A percentile compares a stretch with the other conserved stretches of the same genome.
Conservation (phyloP, 495 filamentous ascomycete species). For the Trichoderma parareesei region DNA sequence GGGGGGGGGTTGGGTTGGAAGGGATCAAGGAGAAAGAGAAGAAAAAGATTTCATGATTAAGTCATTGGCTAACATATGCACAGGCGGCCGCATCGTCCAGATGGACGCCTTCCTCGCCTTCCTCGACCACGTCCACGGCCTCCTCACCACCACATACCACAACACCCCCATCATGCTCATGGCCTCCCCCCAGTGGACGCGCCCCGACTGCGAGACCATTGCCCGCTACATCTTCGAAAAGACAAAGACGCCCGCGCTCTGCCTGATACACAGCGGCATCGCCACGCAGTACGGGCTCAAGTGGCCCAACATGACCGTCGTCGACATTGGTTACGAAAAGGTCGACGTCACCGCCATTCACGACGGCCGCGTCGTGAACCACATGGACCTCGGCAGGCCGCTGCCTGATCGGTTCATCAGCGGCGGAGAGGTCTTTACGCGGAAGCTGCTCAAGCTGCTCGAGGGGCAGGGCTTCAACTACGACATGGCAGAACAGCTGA, state of each 20-base stretch:
- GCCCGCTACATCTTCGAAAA: constrained; percentile 94
- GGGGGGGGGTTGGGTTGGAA: too few species aligned
- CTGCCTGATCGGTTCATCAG: constrained; percentile 53
- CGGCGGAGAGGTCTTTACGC: constrained; percentile 87
- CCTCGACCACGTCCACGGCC: constrained; percentile 76
- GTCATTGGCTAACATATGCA: background rate
- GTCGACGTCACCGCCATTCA: constrained; percentile 83
- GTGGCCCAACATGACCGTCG: constrained; percentile 62
- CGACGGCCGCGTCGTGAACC: constrained; percentile 56
- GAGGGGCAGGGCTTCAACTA: constrained; percentile 60
- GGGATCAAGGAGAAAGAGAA: too few species aligned
- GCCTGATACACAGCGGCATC: constrained; percentile 73
- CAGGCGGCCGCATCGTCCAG: constrained; percentile 72
- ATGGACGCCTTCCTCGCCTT: constrained; percentile 90
- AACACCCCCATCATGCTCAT: constrained; percentile 84
- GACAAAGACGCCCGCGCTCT: constrained; percentile 87
- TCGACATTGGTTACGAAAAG: constrained; percentile 87
- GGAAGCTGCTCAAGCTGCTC: constrained; percentile 60
- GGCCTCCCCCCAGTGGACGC: constrained; percentile 76
- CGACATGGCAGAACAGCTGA: constrained; percentile 94
- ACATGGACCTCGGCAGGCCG: constrained; percentile 36
- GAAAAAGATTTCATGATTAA: too few species aligned
- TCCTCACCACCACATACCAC: constrained; percentile 82
- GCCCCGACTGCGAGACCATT: constrained; percentile 69
- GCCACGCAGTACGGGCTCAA: constrained; percentile 81